Evolutionary conservation across 768 basidiomycete genomes (phyloP), one percentile per base, ranked within the genome.

Genomic region (Daedalea quercina): DNA sequence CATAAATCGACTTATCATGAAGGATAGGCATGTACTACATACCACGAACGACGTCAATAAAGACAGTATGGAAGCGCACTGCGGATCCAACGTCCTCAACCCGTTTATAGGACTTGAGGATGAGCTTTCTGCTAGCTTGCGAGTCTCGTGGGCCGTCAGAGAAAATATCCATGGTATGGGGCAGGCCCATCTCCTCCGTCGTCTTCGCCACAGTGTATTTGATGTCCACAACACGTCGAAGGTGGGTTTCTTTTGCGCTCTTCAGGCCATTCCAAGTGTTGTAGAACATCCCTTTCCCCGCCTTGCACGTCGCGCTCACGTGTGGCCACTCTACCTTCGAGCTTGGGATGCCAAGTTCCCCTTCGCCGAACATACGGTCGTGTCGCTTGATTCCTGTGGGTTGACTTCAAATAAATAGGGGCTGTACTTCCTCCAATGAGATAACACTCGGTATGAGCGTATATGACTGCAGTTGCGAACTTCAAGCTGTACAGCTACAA

Each of bases 321-420:
- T n/a, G 19, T 20, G 52, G 52, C 52, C 52, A 53, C 23, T 31
- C 52, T 8, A 53, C 49, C 47, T 53, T 53, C 9, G 33, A n/a
- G n/a, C n/a, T n/a, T n/a, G n/a, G n/a, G n/a, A n/a, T 46, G 7
- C 33, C 40, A 9, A 53, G 43, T 12, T 7, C 43, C 15, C 37
- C 44, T 9, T 40, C 51, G 12, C 1, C 11, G 25, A 15, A 8
- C 44, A n/a, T n/a, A n/a, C n/a, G n/a, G n/a, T n/a, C n/a, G n/a
- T n/a, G n/a, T n/a, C n/a, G n/a, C n/a, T n/a, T n/a, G n/a, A n/a
- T n/a, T n/a, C n/a, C n/a, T n/a, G n/a, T n/a, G n/a, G n/a, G n/a
- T n/a, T n/a, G n/a, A n/a, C n/a, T n/a, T n/a, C n/a, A n/a, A n/a
- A n/a, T n/a, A n/a, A n/a, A n/a, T n/a, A n/a, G n/a, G n/a, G n/a